Conservation (phyloP, 495 filamentous ascomycete genomes). For the Copromyces sp. region DNA sequence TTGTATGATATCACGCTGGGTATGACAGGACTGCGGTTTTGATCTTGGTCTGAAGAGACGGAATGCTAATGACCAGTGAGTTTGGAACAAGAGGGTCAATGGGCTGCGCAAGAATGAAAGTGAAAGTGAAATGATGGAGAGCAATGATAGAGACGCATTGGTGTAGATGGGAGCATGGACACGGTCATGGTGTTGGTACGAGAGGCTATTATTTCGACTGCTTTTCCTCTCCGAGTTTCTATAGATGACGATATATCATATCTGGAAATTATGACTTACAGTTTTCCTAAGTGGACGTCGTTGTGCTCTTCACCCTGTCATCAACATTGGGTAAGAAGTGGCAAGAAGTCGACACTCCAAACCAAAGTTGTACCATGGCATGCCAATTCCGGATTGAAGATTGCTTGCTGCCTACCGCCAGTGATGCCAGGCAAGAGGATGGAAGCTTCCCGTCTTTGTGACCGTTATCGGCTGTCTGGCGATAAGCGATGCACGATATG, state of each 20-base stretch:
- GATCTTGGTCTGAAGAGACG: constrained; percentile 5
- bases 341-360: neutral
- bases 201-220: neutral
- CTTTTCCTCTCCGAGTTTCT: neutral
- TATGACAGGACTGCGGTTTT: constrained; percentile 11
- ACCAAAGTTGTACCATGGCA: neutral
- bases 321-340: neutral
- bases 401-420: neutral
- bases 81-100: neutral
- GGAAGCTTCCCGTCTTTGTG: neutral
- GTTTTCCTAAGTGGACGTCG: neutral
- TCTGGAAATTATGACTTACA: neutral
- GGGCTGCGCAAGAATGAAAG: neutral
- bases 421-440: neutral
- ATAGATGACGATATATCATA: neutral
- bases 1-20: constrained; percentile 26
- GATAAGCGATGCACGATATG: neutral
- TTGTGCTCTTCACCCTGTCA: neutral
- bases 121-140: neutral
- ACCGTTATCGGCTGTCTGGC: neutral
- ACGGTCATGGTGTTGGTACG: constrained; percentile 2
- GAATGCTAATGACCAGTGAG: constrained; percentile 3
- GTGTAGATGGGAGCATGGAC: constrained; percentile 6
- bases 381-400: neutral
- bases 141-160: constrained; percentile 9